Base-by-base conservation (phyloP, 352 stramenopile species). In the Globisporangium abappressorium region DNA sequence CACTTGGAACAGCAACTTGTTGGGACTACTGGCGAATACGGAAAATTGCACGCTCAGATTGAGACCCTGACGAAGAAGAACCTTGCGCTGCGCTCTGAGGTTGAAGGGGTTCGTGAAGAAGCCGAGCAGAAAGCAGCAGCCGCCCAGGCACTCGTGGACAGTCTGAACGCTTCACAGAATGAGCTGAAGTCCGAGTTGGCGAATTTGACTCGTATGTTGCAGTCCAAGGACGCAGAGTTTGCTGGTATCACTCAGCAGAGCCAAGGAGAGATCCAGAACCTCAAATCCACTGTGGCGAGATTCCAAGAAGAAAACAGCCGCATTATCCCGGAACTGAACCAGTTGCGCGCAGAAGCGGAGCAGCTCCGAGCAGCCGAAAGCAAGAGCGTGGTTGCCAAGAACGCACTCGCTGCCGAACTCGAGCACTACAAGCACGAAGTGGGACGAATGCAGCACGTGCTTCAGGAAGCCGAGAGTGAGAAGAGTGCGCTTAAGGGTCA, bases 21-120 rank as follows among this genome's bases (percentile, higher is more conserved):
- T 22, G 56, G 65, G 2, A 74, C 77, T 57, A 69, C 78, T 18
- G 64, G 58, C 0, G 76, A 90, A 28, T 66, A 85, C 18, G 66
- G 65, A 26, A 72, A 80, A 14, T 33, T 77, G 7, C 75, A 87
- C 55, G 70, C 70, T n/a, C 79, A 91, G 68, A 49, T 93, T 3
- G 78, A 90, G 65, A 58, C 77, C 14, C 70, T 92, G 5, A 86
- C 78, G 18, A 84, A 80, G 51, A 91, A 93, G 72, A 91, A 92
- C 46, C 60, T 84, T 9, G 69, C 68, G 20, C 57, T 92, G 36
- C 67, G 86, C 15, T 74, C 82, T 0, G 85, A 93, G 28, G 59
- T 79, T 5, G 76, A 79, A 34, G 73, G 66, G 34, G 55, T 55
- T 24, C 71, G 68, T 0, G 66, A 71, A 41, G 66, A 71, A 20